Conservation (phyloP, 1,284 basidiomycete genomes). For the Cronartium quercuum region DNA sequence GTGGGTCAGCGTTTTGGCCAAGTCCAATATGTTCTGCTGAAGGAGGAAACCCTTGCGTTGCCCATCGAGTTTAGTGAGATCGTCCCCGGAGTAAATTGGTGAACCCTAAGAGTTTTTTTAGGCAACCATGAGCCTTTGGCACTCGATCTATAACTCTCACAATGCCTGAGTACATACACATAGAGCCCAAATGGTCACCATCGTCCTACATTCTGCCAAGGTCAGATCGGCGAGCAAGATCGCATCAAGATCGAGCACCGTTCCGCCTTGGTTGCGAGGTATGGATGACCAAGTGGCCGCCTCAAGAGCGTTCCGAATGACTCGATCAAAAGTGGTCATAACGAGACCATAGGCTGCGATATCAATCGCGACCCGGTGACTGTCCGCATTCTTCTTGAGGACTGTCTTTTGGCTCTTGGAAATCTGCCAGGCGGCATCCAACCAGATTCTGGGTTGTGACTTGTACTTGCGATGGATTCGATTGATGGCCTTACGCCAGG, state of each 20-base stretch:
- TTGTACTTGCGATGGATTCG: neutral
- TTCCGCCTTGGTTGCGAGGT: neutral
- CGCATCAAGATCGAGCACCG: neutral
- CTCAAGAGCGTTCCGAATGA: neutral
- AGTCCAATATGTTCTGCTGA: neutral
- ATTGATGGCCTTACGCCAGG: neutral
- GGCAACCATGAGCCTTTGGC: no score
- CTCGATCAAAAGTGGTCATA: slow-evolving; percentile 9
- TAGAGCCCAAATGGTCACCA: neutral
- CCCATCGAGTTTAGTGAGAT: neutral
- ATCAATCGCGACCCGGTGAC: neutral
- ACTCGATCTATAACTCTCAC: no score
- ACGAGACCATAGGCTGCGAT: neutral
- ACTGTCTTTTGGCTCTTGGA: neutral
- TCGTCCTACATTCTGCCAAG: neutral
- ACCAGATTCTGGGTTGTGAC: neutral
- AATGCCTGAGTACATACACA: neutral
- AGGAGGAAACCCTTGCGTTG: neutral
- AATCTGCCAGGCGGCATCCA: neutral
- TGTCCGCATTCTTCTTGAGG: neutral
- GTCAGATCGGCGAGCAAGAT: neutral
- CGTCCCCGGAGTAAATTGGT: neutral
- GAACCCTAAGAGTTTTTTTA: neutral
- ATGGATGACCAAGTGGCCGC: neutral
- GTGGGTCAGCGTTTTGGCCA: neutral